These are phyloP conservation scores for Candida insectalens DNA, from an alignment of 805 yeast species.

Conservation along the genomic window DNA sequence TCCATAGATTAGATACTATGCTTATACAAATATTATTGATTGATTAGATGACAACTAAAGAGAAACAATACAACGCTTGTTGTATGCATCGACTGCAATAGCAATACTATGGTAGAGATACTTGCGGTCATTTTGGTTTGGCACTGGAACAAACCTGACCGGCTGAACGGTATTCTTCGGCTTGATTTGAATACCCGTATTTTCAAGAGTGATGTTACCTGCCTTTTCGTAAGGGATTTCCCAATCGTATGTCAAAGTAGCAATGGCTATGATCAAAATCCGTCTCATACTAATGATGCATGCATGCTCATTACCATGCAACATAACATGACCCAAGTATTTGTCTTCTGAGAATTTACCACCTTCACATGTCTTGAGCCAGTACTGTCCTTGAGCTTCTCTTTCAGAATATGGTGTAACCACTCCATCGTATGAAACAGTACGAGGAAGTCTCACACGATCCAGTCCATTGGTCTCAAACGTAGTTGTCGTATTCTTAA, in stretches of 20 bases:
- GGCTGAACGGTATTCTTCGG: conserved; percentile 34
- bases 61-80: conserved; percentile 34
- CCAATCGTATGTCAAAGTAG: conserved; percentile 61
- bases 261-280: conserved; percentile 59
- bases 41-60: conserved; percentile 6
- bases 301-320: conserved; percentile 73
- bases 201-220: conserved; percentile 63
- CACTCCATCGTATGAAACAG: conserved; percentile 57
- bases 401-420: conserved; percentile 68
- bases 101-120: conserved; percentile 66
- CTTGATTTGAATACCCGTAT: conserved; percentile 66
- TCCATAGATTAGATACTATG: background rate
- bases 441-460: conserved; percentile 76
- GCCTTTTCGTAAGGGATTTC: conserved; percentile 53
- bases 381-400: conserved; percentile 89
- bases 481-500: conserved; percentile 83
- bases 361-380: conserved; percentile 79
- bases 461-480: conserved; percentile 72
- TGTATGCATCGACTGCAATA: conserved; percentile 73
- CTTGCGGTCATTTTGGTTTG: conserved; percentile 52
- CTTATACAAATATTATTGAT: background rate
- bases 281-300: conserved; percentile 66
- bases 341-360: conserved; percentile 64
- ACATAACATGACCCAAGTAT: conserved; percentile 77
- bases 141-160: conserved; percentile 61